Base-by-base conservation (phyloP, 306 rosid species). In the Quercus parvula region DNA sequence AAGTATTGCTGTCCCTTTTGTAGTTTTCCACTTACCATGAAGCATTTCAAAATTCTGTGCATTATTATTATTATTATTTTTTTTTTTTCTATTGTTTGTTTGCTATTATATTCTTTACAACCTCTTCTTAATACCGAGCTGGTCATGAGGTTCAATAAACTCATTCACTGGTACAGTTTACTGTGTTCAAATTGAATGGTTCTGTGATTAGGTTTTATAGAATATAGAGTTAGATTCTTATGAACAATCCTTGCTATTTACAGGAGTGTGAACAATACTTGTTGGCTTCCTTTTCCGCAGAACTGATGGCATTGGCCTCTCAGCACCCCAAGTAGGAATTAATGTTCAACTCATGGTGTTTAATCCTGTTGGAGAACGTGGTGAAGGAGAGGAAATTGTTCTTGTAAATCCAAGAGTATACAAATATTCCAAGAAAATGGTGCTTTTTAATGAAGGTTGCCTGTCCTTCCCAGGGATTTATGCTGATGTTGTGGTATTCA, bases 301-400 rank as follows among this genome's bases (percentile, higher is more conserved):
- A 85, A 95, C 99, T 56, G 94, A 95, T 77, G 99, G 99, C 24
- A 91, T 95, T 79, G 99, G 99, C 78, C 98, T 95, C 74, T 89
- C 97, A 3, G 97, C 99, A 41, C 99, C 99, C 57, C 98, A 95
- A 90, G 97, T 95, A 12, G 99, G 99, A 78, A 75, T 95, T 41
- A 92, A 91, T 86, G 90, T 91, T 73, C 96, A 84, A 86, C 97
- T 95, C 38, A 92, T 95, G 99, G 99, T 92, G 80, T 92, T 95
- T 81, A 95, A 90, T 77, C 91, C 96, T 5, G 92, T 82, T 46
- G 99, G 97, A 9, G 98, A 89, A 74, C 96, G 89, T 18, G 97
- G 93, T 28, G 90, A 90, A 80, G 99, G 98, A 74, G 97, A 92
- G 79, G 99, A 95, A 86, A 90, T 95, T 82, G 94, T 91, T 85